Percentiles rank a stretch among this genome's conserved stretches.
phyloP scores from a whole-genome alignment of 2,329 filamentous ascomycete species.

The Dichotomopilus funicola region DNA sequence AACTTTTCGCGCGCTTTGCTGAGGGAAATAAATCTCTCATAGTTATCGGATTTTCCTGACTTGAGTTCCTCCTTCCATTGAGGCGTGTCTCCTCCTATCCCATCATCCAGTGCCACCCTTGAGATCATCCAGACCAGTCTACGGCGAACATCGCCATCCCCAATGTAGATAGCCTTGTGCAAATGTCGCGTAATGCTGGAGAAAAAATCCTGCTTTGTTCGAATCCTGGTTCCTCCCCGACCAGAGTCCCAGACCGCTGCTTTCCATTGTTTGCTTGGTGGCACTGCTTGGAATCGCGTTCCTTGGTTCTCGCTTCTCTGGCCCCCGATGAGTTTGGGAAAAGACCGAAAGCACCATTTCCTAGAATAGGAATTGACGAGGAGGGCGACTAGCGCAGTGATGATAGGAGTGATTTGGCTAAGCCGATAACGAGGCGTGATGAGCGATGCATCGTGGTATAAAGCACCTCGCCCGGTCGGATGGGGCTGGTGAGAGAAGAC shows the following conservation, averaged over 20 bases:
- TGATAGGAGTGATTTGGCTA: too few relatives aligned
- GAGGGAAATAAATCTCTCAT: conserved; percentile 5
- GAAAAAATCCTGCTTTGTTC: background rate
- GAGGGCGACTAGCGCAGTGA: too few relatives aligned
- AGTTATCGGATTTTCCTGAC: too few relatives aligned
- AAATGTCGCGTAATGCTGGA: conserved; percentile 1
- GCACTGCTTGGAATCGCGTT: too few relatives aligned
- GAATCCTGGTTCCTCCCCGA: background rate
- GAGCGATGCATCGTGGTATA: too few relatives aligned
- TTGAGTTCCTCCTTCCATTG: background rate
- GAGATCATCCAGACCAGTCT: background rate
- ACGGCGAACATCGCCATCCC: background rate
- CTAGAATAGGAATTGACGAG: too few relatives aligned
- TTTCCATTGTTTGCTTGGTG: background rate
- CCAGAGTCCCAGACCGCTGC: too few relatives aligned
- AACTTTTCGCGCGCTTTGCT: background rate
- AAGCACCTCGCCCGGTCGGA: background rate
- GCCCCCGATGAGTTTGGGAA: too few relatives aligned
- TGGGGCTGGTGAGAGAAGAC: background rate
- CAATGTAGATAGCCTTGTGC: background rate
- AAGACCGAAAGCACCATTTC: too few relatives aligned
- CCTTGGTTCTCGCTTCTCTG: too few relatives aligned
- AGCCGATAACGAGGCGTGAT: too few relatives aligned
- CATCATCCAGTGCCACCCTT: background rate
- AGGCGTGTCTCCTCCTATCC: background rate